Conservation (phyloP, 2,329 filamentous ascomycete species). For the Arthrinium phaeospermum region DNA sequence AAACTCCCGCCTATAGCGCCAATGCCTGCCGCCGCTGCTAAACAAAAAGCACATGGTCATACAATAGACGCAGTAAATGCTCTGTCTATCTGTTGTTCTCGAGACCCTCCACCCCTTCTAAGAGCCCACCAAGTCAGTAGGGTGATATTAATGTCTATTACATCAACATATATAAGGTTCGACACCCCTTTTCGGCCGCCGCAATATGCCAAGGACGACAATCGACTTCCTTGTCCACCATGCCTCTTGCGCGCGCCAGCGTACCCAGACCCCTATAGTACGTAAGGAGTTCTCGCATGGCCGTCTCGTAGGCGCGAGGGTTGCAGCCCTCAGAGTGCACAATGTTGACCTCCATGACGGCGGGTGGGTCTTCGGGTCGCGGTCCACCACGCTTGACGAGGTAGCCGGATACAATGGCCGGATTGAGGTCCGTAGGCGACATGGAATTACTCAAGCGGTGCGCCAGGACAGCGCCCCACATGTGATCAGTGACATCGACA, state of each 20-base stretch:
- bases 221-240: conserved; percentile 63
- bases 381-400: conserved; percentile 67
- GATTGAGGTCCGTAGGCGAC: conserved; percentile 59
- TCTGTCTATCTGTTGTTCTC: background rate
- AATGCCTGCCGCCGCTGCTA: conserved; percentile 7
- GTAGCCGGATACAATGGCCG: conserved; percentile 68
- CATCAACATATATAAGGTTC: conserved; percentile 15
- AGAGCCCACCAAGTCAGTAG: background rate
- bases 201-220: conserved; percentile 81
- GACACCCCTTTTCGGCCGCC: conserved; percentile 66
- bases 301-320: conserved; percentile 62
- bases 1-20: conserved; percentile 7
- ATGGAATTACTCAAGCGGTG: conserved; percentile 68
- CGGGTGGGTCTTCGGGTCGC: conserved; percentile 61
- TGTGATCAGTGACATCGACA: conserved; percentile 75
- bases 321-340: conserved; percentile 61
- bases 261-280: conserved; percentile 73
- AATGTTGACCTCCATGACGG: conserved; percentile 68
- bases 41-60: background rate
- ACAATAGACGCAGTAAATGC: background rate
- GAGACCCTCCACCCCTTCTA: background rate
- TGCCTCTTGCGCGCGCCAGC: conserved; percentile 69
- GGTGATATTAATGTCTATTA: background rate
- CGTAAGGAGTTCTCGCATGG: conserved; percentile 72
- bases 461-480: conserved; percentile 74